These are phyloP conservation scores for Wickerhamiella occidentalis DNA, from an alignment of 805 yeast genomes.

Conservation along the genomic window DNA sequence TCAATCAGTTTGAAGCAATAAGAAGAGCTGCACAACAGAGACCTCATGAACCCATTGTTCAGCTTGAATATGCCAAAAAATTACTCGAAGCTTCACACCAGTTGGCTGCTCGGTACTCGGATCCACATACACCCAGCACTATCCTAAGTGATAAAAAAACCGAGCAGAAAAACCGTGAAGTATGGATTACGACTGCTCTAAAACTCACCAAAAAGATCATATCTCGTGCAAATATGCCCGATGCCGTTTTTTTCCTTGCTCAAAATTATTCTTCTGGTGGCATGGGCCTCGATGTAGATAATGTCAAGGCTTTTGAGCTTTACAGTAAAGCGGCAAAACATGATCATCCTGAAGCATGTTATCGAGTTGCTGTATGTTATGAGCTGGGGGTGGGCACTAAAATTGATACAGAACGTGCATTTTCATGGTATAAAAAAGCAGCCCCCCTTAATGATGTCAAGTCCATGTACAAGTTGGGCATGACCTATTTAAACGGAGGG, in stretches of 20 bases:
- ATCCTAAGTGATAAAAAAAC: constrained; percentile 34
- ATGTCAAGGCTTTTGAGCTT: constrained; percentile 46
- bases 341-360: constrained; percentile 49
- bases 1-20: constrained; percentile 24
- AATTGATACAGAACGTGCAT: constrained; percentile 36
- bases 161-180: constrained; percentile 40
- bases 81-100: constrained; percentile 37
- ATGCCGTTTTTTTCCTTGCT: constrained; percentile 49
- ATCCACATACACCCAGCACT: constrained; percentile 30
- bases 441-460: constrained; percentile 50
- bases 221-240: constrained; percentile 34
- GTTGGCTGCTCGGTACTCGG: constrained; percentile 28
- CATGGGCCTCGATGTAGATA: constrained; percentile 42
- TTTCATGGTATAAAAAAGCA: constrained; percentile 44
- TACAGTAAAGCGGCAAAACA: constrained; percentile 48
- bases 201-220: constrained; percentile 48
- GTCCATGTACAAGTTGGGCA: constrained; percentile 65
- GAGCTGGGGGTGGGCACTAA: constrained; percentile 52
- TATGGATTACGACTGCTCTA: constrained; percentile 44
- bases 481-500: constrained; percentile 43
- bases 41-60: constrained; percentile 37
- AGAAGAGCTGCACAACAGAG: constrained; percentile 25
- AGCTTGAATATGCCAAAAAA: constrained; percentile 50
- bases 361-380: constrained; percentile 56
- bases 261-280: constrained; percentile 43